phyloP scores from a whole-genome alignment of 352 stramenopile species.

The Globisporangium cystogenes region DNA sequence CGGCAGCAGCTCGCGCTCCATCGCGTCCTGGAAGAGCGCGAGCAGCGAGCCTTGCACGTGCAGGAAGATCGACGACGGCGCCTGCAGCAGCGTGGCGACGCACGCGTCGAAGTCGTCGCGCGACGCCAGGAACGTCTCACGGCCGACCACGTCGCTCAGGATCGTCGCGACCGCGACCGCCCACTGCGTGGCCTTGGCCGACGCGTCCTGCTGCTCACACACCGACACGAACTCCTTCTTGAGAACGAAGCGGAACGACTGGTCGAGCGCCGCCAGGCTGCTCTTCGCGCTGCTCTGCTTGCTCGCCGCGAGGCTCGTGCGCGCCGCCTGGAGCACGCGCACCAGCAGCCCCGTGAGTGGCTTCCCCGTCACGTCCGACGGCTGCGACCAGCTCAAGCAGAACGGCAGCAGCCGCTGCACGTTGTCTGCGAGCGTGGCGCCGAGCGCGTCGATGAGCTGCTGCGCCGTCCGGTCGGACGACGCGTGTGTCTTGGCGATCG shows the following conservation, averaged over 20 bases:
- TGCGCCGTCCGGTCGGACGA: constrained; percentile 14
- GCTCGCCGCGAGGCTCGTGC: constrained; percentile 13
- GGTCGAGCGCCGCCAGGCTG: constrained; percentile 32
- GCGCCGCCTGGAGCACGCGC: constrained; percentile 43
- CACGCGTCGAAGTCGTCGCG: constrained; percentile 60
- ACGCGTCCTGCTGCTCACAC: constrained; percentile 19
- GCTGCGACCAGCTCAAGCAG: constrained; percentile 55
- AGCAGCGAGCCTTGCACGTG: constrained; percentile 48
- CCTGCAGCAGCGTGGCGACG: constrained; percentile 57
- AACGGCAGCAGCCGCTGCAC: constrained; percentile 41
- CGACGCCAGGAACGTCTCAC: constrained; percentile 30
- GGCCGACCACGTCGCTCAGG: constrained; percentile 33
- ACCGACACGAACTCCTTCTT: constrained; percentile 61
- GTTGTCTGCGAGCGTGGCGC: constrained; percentile 28
- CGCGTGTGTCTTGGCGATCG: constrained; percentile 9
- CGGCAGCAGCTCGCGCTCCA: constrained; percentile 50
- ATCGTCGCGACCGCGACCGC: constrained; percentile 42
- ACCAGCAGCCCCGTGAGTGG: constrained; percentile 58
- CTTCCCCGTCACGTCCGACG: constrained; percentile 34
- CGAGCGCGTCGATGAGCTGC: constrained; percentile 35
- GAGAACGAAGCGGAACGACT: constrained; percentile 47
- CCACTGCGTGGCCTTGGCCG: constrained; percentile 14
- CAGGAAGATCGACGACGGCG: constrained; percentile 54
- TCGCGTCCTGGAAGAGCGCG: constrained; percentile 40
- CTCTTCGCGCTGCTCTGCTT: constrained; percentile 39